Evolutionary conservation across 495 filamentous ascomycete genomes (phyloP), one percentile per base, ranked within the genome.

Genomic region (Aspergillus steynii): DNA sequence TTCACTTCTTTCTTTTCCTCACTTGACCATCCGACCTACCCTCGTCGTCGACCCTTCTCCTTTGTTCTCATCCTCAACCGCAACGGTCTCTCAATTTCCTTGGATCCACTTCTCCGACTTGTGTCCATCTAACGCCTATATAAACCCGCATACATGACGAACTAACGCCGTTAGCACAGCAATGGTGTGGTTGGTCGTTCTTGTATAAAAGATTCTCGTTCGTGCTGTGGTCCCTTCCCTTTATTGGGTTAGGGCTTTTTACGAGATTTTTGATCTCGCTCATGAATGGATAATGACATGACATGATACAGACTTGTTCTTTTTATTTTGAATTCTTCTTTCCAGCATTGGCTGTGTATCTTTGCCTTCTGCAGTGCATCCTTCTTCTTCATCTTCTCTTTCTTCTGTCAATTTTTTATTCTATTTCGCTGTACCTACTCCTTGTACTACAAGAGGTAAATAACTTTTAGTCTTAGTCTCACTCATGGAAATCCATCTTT

Each of bases 201-300:
- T 53, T 63, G 55, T 68, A 58, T 50, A 59, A 51, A 59, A 61
- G 42, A 55, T 37, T 49, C 29, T 45, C 52, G 29, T 56, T 60
- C 42, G 34, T 55, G 56, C 50, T 47, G 53, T 55, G 46, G 58
- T 42, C 29, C n/a, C 31, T 29, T 32, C 56, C 28, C 47, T 46
- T 52, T 26, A 42, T 53, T 54, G 51, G 55, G 58, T 51, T 37
- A 29, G 46, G 62, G 26, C 37, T 42, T 46, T 27, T 32, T 14
- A 53, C 56, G 60, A 34, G 53, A 65, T 32, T 12, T n/a, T 34
- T 42, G 29, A 29, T 52, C 50, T 58, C 50, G 29, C 29, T 61
- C 31, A 69, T 46, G 61, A 25, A 61, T 64, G 65, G 58, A 61
- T 66, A 65, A 65, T 63, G 61, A 65, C 60, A 56, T 51, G 27